phyloP scores from a whole-genome alignment of 2,329 filamentous ascomycete genomes.

The Xenosphaeropsis pyriputrescens region DNA sequence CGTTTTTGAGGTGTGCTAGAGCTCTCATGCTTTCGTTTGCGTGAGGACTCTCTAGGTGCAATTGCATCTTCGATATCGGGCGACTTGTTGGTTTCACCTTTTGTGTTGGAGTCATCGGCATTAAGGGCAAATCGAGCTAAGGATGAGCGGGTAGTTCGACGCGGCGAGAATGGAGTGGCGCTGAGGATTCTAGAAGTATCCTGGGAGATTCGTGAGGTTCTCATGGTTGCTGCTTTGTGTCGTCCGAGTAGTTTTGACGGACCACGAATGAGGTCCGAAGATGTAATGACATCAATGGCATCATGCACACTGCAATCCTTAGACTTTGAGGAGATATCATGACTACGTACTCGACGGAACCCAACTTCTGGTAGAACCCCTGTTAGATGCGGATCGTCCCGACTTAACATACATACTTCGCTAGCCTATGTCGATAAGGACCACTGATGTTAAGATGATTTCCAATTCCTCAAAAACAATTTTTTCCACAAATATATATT shows the following conservation, averaged over 20 bases:
- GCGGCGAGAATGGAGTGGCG: conserved; percentile 22
- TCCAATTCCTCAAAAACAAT: too few relatives aligned
- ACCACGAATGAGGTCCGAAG: background rate
- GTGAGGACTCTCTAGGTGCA: conserved; percentile 14
- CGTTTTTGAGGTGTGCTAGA: conserved; percentile 12
- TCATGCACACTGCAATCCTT: too few relatives aligned
- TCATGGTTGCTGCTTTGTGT: conserved; percentile 8
- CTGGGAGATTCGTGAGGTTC: conserved; percentile 39
- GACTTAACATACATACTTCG: too few relatives aligned
- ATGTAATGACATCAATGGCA: background rate
- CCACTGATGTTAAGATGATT: too few relatives aligned
- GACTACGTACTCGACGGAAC: too few relatives aligned
- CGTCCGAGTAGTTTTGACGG: background rate
- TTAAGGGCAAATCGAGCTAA: conserved; percentile 28
- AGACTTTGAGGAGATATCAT: too few relatives aligned
- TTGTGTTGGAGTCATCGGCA: conserved; percentile 10
- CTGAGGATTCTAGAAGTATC: conserved; percentile 43
- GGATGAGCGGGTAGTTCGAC: conserved; percentile 32
- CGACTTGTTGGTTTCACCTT: conserved; percentile 8
- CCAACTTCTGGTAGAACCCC: too few relatives aligned
- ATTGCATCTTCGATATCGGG: conserved; percentile 43
- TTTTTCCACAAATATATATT: too few relatives aligned
- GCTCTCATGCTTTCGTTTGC: conserved; percentile 32
- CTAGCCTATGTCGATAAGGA: too few relatives aligned
- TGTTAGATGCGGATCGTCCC: too few relatives aligned